Evolutionary conservation across 495 filamentous ascomycete genomes (phyloP), one percentile per base, ranked within the genome.

Genomic region (Aspergillus steynii): DNA sequence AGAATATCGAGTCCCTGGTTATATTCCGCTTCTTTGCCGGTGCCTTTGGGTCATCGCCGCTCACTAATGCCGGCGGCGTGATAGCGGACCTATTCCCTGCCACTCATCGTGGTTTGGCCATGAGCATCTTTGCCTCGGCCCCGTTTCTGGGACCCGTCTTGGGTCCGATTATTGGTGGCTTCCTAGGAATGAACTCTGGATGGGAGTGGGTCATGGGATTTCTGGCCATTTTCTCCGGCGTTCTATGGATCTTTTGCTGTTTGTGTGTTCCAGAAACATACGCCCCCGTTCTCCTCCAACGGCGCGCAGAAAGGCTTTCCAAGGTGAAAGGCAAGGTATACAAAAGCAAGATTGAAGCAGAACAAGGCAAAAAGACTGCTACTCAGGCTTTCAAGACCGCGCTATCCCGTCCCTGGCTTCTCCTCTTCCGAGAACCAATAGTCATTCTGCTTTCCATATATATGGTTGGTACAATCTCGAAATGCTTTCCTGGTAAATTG

Each of bases 21-120:
- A 77, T 90, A 60, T 76, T 89, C 15, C 85, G 88, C 29, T 88
- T 90, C 75, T 81, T 90, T 52, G 84, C 83, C 12, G 85, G 88
- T 20, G 77, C 84, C 7, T 86, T 89, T 68, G 88, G 87, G 14
- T 81, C 82, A 5, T 83, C 84, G 0, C 79, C 85, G 26, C 55
- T 89, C 53, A 86, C 85, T 15, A 88, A 88, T 70, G 74, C 82
- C 9, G 84, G 85, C 32, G 85, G 85, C 29, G 79, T 87, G 47
- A 85, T 88, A 58, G 80, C 85, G 9, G 85, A 90, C 60, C 81
- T 88, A 74, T 89, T 88, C 62, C 67, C 71, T 7, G 78, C 80
- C 8, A 66, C 54, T 42, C 71, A 88, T 61, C 79, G 86, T 54
- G 86, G 85, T 2, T 60, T 84, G 2, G 86, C 85, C 0, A 70